Base-by-base conservation (phyloP, 768 basidiomycete species). In the Kwoniella bestiolae region DNA sequence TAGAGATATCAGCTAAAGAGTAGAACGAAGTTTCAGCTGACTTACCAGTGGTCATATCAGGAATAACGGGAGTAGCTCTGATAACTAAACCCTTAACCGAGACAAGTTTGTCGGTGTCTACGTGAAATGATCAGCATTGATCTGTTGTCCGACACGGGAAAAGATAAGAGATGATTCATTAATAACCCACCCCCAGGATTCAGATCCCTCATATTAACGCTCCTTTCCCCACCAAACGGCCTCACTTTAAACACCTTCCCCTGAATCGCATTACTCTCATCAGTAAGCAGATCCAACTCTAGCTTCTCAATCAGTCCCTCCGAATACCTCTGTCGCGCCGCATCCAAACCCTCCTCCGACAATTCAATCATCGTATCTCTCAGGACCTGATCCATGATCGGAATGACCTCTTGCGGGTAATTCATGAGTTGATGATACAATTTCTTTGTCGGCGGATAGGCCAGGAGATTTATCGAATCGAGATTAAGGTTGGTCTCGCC, bases 81-180 rank as follows among this genome's bases (percentile, higher is more conserved):
- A 99, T 98, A 74, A 98, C 93, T 6, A 99, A 87, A 63, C 96
- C 96, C 80, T 95, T 96, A 83, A 99, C 90, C 62, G 87, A 89
- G 21, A 96, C 91, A 21, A 99, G 88, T 81, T 97, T 96, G 85
- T 99, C 96, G 72, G 96, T 99, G 77, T 99, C 96, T 97, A 67
- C 11, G 32, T 56, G 26, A n/a, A 18, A 56, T 44, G 23, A 38
- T 63, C 65, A 61, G 60, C 35, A 26, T 23, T 28, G 25, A 52
- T 9, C 46, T 11, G 46, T 6, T 47, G 11, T 66, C 26, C 41
- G 25, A 26, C n/a, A 9, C 21, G 25, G 25, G 26, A n/a, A n/a
- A n/a, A n/a, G n/a, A n/a, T 28, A 23, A 16, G 18, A 3, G n/a
- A 5, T 23, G 46, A 35, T 25, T 14, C 7, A 49, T 51, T 41